Conservation (phyloP, 2,329 filamentous ascomycete species). For the Fusarium sp. region DNA sequence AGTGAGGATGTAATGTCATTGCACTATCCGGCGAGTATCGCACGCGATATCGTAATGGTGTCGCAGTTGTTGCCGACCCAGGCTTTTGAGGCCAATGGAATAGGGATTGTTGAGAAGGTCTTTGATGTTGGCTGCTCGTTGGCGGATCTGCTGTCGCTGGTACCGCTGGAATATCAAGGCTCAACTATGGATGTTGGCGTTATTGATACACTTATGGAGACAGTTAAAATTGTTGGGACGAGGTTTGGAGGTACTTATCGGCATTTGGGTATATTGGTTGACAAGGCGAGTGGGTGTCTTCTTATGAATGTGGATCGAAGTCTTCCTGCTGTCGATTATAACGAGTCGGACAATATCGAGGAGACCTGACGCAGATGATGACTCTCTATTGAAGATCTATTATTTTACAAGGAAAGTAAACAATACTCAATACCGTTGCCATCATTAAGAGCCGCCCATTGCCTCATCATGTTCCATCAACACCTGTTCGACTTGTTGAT, state of each 20-base stretch:
- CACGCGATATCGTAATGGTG: slow-evolving; percentile 37
- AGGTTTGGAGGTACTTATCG: slow-evolving; percentile 6
- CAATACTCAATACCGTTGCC: no score
- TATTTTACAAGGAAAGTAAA: no score
- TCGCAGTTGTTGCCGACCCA: slow-evolving; percentile 32
- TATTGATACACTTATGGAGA: slow-evolving; percentile 19
- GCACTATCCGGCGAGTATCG: slow-evolving; percentile 37
- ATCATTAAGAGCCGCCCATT: no score
- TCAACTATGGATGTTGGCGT: slow-evolving; percentile 14
- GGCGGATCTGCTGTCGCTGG: slow-evolving; percentile 32
- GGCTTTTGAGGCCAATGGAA: slow-evolving; percentile 46
- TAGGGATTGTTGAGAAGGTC: slow-evolving; percentile 46
- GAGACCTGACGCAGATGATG: no score
- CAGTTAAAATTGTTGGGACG: slow-evolving; percentile 9
- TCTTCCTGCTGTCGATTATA: neutral
- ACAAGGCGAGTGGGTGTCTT: slow-evolving; percentile 12
- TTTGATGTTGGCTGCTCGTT: slow-evolving; percentile 47
- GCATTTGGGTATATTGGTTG: slow-evolving; percentile 14
- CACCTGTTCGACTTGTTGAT: no score
- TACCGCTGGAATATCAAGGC: rapidly evolving
- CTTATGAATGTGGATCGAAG: neutral
- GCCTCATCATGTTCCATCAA: neutral
- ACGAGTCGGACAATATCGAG: rapidly evolving
- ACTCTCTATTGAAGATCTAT: no score
- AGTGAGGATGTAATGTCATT: slow-evolving; percentile 40